Conservation (phyloP, 2,329 filamentous ascomycete species). For the Penicillium thymicola region DNA sequence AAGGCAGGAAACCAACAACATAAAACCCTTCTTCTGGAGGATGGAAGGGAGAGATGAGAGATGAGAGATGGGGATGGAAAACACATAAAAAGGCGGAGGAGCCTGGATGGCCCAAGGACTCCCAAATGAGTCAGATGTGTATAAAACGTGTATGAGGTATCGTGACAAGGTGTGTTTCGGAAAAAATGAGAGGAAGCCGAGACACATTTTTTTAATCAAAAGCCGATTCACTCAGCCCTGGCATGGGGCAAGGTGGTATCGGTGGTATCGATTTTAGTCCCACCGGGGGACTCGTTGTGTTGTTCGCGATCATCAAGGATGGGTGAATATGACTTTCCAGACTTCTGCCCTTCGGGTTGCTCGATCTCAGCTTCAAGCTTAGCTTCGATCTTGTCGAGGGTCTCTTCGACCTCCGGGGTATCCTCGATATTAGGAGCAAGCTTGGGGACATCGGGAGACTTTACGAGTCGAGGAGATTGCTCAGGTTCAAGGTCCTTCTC, state of each 20-base stretch:
- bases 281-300: background rate
- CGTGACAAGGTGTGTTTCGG: background rate
- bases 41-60: too few relatives aligned
- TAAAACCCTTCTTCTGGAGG: background rate
- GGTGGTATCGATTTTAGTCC: background rate
- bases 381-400: slow-evolving; percentile 6
- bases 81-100: background rate
- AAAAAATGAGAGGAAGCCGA: background rate
- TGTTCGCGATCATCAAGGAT: background rate
- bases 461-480: background rate
- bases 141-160: background rate
- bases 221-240: background rate
- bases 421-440: background rate
- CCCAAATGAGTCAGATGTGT: background rate
- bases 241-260: slow-evolving; percentile 6
- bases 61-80: background rate
- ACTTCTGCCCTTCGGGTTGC: background rate
- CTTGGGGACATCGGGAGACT: background rate
- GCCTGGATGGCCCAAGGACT: background rate
- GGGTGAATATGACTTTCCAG: background rate
- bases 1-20: background rate
- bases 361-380: background rate
- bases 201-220: background rate
- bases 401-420: slow-evolving; percentile 5
- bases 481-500: background rate